These are phyloP conservation scores for Pyricularia pennisetigena DNA, from an alignment of 2,329 filamentous ascomycete genomes.

Conservation along the genomic window DNA sequence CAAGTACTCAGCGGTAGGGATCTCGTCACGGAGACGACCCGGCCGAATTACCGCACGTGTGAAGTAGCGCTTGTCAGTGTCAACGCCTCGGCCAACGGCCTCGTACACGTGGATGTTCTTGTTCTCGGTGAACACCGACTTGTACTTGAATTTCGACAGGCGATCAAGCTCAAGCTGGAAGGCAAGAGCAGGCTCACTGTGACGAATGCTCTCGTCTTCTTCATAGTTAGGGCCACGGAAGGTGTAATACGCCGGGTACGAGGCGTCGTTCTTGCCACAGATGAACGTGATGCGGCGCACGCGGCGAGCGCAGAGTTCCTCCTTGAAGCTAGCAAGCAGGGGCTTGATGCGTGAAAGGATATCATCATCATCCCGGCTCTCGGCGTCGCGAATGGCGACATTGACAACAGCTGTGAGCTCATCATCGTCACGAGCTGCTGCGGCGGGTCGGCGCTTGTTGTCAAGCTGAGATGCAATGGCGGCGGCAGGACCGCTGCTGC, in stretches of 20 bases:
- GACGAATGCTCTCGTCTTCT: constrained; percentile 92
- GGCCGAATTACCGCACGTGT: constrained; percentile 91
- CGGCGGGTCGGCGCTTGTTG: constrained; percentile 57
- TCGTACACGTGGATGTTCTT: constrained; percentile 99
- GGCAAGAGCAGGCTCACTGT: constrained; percentile 90
- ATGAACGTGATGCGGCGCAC: constrained; percentile 93
- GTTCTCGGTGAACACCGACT: constrained; percentile 97
- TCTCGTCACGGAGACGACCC: constrained; percentile 90
- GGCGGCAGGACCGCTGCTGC: constrained; percentile 23
- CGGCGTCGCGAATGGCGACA: constrained; percentile 80
- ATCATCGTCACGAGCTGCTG: constrained; percentile 49
- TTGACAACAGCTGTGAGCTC: constrained; percentile 91
- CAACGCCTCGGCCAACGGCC: constrained; percentile 85
- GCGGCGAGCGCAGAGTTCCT: constrained; percentile 69
- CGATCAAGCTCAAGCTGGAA: constrained; percentile 97
- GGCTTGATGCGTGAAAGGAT: constrained; percentile 64
- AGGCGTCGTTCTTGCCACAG: constrained; percentile 87
- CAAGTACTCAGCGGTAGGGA: constrained; percentile 96
- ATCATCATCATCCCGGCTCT: constrained; percentile 74
- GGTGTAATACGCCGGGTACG: constrained; percentile 94
- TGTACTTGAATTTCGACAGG: constrained; percentile 94
- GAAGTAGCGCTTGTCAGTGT: constrained; percentile 98
- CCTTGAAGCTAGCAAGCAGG: constrained; percentile 71
- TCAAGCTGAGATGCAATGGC: constrained; percentile 63
- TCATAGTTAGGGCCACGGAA: constrained; percentile 87